Conservation (phyloP, 116 monocot species). For the Iris pallida region DNA sequence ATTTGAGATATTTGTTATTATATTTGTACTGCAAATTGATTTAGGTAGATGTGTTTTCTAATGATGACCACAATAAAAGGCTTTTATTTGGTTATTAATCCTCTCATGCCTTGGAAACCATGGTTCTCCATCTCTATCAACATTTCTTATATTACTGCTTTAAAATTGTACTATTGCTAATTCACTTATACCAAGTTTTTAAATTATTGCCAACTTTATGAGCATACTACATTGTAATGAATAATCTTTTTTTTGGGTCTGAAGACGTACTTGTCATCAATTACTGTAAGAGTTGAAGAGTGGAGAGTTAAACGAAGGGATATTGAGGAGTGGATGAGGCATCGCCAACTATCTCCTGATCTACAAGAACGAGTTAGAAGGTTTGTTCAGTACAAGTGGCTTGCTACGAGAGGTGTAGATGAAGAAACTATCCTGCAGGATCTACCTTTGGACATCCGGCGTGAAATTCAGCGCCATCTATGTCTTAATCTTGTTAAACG, state of each 20-base stretch:
- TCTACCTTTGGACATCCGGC: slow-evolving; percentile 86
- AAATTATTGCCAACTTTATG: too few relatives aligned
- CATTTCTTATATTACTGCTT: too few relatives aligned
- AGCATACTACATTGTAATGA: too few relatives aligned
- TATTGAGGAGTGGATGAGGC: slow-evolving; percentile 97
- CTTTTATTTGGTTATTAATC: too few relatives aligned
- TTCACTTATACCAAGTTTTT: too few relatives aligned
- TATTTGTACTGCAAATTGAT: too few relatives aligned
- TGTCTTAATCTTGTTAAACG: slow-evolving; percentile 83
- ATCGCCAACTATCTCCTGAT: slow-evolving; percentile 77
- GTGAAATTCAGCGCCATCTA: slow-evolving; percentile 84
- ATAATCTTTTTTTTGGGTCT: slow-evolving; percentile 9
- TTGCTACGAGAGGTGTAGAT: slow-evolving; percentile 92
- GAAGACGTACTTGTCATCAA: slow-evolving; percentile 81
- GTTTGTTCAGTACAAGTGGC: slow-evolving; percentile 93
- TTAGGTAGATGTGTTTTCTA: too few relatives aligned
- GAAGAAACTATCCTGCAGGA: slow-evolving; percentile 80
- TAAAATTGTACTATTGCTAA: too few relatives aligned
- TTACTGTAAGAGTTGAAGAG: slow-evolving; percentile 79
- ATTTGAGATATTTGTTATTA: too few relatives aligned
- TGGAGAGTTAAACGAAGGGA: slow-evolving; percentile 89
- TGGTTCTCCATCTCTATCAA: too few relatives aligned
- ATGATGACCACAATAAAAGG: too few relatives aligned
- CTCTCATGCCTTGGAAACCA: too few relatives aligned
- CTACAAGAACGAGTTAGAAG: slow-evolving; percentile 78